Base-by-base conservation (phyloP, 108 stramenopile species). In the Conticribra guillardii region DNA sequence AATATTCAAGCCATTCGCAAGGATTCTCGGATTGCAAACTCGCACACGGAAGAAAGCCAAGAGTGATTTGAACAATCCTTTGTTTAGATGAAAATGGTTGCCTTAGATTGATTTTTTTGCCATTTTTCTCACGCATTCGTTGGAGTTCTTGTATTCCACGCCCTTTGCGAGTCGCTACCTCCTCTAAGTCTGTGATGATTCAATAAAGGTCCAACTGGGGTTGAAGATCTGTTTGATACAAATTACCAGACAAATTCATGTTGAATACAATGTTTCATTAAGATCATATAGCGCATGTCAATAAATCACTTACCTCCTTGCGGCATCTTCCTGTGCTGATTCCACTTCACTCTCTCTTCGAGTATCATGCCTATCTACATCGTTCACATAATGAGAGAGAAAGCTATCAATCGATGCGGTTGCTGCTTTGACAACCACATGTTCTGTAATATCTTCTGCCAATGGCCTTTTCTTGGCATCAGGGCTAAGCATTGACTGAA, bases 301-400 rank as follows among this genome's bases (percentile, higher is more conserved):
- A 45, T 46, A 18, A 18, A 58, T 16, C 27, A 27, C 66, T 22
- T 32, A 76, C 70, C 77, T 79, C 45, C 70, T 66, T 27, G 69
- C 58, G 51, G 77, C 77, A 19, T 79, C 77, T 29, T 70, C 64
- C 29, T 71, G 69, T 23, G 77, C 77, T 41, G 69, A 71, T 52
- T 79, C 77, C 27, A 79, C 46, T 17, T 81, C 75, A 23, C 72
- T 76, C 51, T 81, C 83, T 28, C 76, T 66, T 19, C 50, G 29
- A 19, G 72, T 67, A 69, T 93, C 87, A 62, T 64, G 81, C 21
- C 56, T 70, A 53, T 86, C 86, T 30, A 89, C 75, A 75, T 93
- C 92, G 31, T 72, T 68, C 33, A 93, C 66, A 79, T 89, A 93
- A 50, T 82, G 86, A 50, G 79, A 71, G 28, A 93, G 64, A 54